Evolutionary conservation across 2,329 filamentous ascomycete species (phyloP).

Genomic region (Ophiostoma sp.): DNA sequence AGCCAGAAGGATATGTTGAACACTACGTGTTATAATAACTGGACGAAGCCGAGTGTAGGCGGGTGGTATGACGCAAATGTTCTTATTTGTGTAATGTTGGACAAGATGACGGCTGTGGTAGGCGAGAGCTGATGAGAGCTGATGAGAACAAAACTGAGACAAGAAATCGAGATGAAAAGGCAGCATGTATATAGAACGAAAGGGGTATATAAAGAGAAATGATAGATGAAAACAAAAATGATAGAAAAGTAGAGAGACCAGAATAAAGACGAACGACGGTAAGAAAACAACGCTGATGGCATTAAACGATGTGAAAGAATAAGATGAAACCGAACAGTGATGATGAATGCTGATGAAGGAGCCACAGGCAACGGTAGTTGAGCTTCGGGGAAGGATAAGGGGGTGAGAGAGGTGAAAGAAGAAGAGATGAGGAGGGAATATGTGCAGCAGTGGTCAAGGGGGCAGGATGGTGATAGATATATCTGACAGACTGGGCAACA

Average conservation of each 20-base stretch:
- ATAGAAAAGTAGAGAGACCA: background rate
- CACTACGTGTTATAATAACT: background rate
- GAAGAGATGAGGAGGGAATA: background rate
- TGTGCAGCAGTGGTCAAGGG: background rate
- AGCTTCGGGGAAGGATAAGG: background rate
- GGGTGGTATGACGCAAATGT: slow-evolving; percentile 4
- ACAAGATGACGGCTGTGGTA: background rate
- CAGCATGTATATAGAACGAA: background rate
- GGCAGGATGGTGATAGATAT: slow-evolving; percentile 18
- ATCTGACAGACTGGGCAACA: background rate
- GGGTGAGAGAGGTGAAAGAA: background rate
- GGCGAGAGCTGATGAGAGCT: background rate
- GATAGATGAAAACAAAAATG: background rate
- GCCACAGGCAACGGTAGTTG: background rate
- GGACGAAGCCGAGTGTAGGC: background rate
- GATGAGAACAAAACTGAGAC: background rate
- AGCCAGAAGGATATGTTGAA: background rate
- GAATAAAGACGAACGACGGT: background rate
- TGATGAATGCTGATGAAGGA: background rate
- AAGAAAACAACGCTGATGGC: background rate
- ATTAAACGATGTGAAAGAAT: background rate
- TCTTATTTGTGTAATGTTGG: background rate
- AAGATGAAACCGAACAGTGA: background rate
- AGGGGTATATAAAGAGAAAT: slow-evolving; percentile 6
- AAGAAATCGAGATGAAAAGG: background rate